Base-by-base conservation (phyloP, 2,329 filamentous ascomycete genomes). In the Peltaster fructicola region DNA sequence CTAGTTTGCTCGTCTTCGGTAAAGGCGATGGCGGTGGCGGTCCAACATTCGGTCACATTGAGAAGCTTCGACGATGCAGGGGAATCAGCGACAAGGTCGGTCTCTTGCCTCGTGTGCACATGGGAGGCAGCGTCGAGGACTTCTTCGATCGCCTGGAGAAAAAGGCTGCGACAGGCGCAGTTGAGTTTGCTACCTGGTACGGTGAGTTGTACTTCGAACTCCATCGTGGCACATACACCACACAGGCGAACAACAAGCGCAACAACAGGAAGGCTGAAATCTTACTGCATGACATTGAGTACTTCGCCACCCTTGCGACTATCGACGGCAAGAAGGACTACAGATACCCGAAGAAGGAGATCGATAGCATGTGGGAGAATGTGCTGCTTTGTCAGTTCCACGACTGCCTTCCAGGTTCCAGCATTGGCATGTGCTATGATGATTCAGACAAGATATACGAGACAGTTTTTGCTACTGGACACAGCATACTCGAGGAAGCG, bases 141-240 rank as follows among this genome's bases (percentile, higher is more conserved):
- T 95, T 95, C 59, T 95, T 93, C 45, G 77, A 77, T 38, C 65
- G 67, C 25, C 60, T 98, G 3, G 75, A 92, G 49, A 68, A 75
- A 52, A 91, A 84, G 54, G 70, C 70, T 14, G 44, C 45, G 3
- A 57, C 59, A 15, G 51, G 61, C 11, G 66, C 66, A 11, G 68
- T 69, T 3, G 64, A 80, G 10, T 74, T 93, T 26, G 78, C 82
- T 13, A 95, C 88, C 1, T 98, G 88, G 88, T 92, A 92, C 47
- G 88, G 88, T 20, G 88, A 98, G 55, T 65, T 98, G 6, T 98
- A 98, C 56, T 92, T 98, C 50, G 88, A 98, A 53, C 66, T 98
- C 23, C 88, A 98, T 49, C 77, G 88, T 31, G 88, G 88, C 26
- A 95, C 85, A 8, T 95, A 95, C 54, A 98, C 88, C 3, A 93